phyloP scores from a whole-genome alignment of 495 filamentous ascomycete genomes.

The Podospora bellae-mahoneyi region DNA sequence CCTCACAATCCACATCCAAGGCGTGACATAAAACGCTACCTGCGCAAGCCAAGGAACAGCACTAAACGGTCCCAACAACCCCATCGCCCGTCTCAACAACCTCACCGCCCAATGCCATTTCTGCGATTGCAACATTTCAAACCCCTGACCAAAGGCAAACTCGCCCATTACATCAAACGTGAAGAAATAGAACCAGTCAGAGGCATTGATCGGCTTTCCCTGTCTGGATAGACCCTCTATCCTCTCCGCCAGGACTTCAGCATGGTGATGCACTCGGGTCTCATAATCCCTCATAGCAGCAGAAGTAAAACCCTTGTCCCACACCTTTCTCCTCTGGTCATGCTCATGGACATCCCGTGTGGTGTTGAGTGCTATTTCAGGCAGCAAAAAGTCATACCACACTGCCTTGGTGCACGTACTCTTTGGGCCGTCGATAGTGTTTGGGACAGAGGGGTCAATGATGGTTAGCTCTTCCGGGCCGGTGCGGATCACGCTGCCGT shows the following conservation, averaged over 20 bases:
- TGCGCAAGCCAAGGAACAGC: conserved; percentile 27
- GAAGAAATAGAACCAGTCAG: conserved; percentile 46
- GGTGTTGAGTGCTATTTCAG: conserved; percentile 38
- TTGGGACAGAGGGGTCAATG: conserved; percentile 50
- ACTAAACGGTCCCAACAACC: conserved; percentile 24
- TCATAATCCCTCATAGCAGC: conserved; percentile 24
- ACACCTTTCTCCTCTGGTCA: conserved; percentile 27
- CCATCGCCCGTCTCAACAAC: conserved; percentile 26
- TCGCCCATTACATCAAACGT: conserved; percentile 54
- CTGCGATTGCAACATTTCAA: conserved; percentile 28
- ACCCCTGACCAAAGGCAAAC: conserved; percentile 47
- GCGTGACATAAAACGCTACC: conserved; percentile 23
- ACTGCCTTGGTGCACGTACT: conserved; percentile 38
- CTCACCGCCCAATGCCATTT: conserved; percentile 22
- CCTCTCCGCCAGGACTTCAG: conserved; percentile 15
- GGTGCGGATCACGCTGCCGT: conserved; percentile 43
- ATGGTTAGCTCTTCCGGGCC: conserved; percentile 51
- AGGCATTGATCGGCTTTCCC: conserved; percentile 35
- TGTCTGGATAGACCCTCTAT: conserved; percentile 6
- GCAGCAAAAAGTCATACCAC: conserved; percentile 47
- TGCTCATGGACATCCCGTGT: conserved; percentile 34
- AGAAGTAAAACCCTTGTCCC: conserved; percentile 28
- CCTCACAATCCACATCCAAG: conserved; percentile 21
- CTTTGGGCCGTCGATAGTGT: conserved; percentile 55
- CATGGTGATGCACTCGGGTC: conserved; percentile 22